Conservation (phyloP, 352 stramenopile genomes). For the Blastocystis sp. region DNA sequence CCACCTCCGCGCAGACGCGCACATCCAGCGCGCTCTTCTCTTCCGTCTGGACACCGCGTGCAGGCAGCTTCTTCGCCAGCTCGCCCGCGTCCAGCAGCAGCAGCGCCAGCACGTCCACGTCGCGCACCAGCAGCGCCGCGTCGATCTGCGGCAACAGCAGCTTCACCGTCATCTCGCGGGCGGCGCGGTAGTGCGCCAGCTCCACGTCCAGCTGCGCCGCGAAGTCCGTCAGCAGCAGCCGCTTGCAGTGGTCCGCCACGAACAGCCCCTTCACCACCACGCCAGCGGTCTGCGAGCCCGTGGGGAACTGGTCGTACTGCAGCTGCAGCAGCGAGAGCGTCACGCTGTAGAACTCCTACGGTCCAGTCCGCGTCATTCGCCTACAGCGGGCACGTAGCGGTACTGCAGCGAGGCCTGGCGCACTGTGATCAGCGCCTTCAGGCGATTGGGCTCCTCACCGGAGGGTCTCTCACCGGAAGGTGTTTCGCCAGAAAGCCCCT, state of each 20-base stretch:
- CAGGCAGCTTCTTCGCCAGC: neutral
- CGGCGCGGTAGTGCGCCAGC: neutral
- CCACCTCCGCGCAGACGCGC: neutral
- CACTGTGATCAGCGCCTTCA: neutral
- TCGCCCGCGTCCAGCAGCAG: neutral
- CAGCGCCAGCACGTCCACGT: neutral
- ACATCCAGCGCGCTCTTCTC: neutral
- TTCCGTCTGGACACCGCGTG: neutral
- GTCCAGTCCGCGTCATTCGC: neutral
- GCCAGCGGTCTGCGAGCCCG: neutral
- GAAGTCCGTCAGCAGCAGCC: conserved; percentile 41
- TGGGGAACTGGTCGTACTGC: neutral
- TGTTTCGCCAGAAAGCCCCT: neutral
- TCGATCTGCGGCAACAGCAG: neutral
- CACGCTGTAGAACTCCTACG: neutral
- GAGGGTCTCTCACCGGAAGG: neutral
- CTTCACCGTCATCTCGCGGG: neutral
- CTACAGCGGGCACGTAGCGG: neutral
- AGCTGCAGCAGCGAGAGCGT: conserved; percentile 10
- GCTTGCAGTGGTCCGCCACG: conserved; percentile 13
- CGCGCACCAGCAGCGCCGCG: neutral
- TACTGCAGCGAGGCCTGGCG: neutral
- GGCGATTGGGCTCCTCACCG: neutral
- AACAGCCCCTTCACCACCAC: conserved; percentile 29
- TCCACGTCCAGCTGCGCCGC: conserved; percentile 18